Conservation (phyloP, 164 flowering plant species). For the Vitis riparia region DNA sequence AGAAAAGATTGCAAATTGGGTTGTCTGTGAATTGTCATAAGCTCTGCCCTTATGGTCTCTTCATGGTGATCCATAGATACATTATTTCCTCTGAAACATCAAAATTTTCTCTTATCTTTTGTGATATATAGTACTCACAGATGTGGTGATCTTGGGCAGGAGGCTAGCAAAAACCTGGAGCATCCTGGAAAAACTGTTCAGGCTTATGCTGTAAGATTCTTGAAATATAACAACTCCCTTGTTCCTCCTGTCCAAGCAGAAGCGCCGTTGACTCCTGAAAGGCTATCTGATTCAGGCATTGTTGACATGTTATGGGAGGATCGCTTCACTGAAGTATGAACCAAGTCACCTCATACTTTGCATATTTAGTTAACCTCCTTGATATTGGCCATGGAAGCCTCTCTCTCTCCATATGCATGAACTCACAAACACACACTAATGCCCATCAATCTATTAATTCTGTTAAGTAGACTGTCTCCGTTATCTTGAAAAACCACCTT, state of each 20-base stretch:
- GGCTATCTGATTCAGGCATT: conserved; percentile 45
- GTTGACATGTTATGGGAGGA: conserved; percentile 58
- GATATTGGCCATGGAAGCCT: no score
- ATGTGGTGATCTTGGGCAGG: conserved; percentile 36
- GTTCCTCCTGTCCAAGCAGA: conserved; percentile 44
- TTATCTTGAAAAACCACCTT: background rate
- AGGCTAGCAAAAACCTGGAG: conserved; percentile 24
- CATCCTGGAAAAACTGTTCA: conserved; percentile 34
- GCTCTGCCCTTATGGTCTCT: no score
- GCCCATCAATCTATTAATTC: no score
- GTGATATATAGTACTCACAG: conserved; percentile 1
- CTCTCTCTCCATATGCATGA: background rate
- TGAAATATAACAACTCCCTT: conserved; percentile 47
- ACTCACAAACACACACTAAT: background rate
- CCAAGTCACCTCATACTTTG: background rate
- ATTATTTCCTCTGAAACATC: background rate
- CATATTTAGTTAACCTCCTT: background rate
- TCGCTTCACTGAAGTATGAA: conserved; percentile 62
- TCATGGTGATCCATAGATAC: background rate
- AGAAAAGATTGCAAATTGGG: no score
- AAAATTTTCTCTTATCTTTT: background rate
- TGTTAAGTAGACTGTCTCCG: background rate
- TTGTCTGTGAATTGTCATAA: no score
- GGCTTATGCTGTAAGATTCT: conserved; percentile 77
- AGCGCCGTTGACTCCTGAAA: conserved; percentile 67